A percentile compares a stretch with the other conserved stretches of the same genome.
phyloP scores from a whole-genome alignment of 352 stramenopile species.

The Globisporangium parvum region DNA sequence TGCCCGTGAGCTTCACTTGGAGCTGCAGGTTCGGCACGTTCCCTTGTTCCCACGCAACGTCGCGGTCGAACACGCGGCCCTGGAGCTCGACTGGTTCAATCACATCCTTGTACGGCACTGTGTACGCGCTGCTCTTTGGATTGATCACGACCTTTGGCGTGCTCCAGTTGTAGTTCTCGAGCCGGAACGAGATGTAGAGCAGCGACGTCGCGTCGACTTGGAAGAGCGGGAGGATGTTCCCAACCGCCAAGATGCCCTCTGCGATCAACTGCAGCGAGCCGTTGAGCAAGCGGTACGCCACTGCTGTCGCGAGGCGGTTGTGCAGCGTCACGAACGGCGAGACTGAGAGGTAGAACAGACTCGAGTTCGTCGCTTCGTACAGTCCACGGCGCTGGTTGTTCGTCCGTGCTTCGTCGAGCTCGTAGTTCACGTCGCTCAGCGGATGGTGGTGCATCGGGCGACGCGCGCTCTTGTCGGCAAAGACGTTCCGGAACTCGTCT shows the following conservation, averaged over 20 bases:
- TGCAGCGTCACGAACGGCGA: conserved; percentile 81
- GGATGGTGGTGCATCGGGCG: conserved; percentile 46
- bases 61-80: conserved; percentile 61
- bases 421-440: conserved; percentile 66
- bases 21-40: conserved; percentile 80
- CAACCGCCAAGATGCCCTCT: conserved; percentile 80
- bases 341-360: conserved; percentile 77
- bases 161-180: conserved; percentile 89
- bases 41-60: conserved; percentile 60
- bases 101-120: conserved; percentile 73
- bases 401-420: conserved; percentile 72
- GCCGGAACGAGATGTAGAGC: conserved; percentile 76
- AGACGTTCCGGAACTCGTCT: conserved; percentile 76
- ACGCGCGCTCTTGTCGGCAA: conserved; percentile 39
- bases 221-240: conserved; percentile 78
- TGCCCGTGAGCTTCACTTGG: conserved; percentile 72
- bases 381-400: conserved; percentile 70
- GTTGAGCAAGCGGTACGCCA: conserved; percentile 82
- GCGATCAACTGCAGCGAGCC: conserved; percentile 77
- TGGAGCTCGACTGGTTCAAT: conserved; percentile 66
- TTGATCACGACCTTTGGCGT: conserved; percentile 73
- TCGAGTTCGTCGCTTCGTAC: conserved; percentile 83
- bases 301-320: conserved; percentile 73
- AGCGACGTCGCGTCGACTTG: conserved; percentile 61
- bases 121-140: conserved; percentile 57